Evolutionary conservation across 495 filamentous ascomycete species (phyloP), one percentile per base, ranked within the genome.

Genomic region (Talaromyces ruber): DNA sequence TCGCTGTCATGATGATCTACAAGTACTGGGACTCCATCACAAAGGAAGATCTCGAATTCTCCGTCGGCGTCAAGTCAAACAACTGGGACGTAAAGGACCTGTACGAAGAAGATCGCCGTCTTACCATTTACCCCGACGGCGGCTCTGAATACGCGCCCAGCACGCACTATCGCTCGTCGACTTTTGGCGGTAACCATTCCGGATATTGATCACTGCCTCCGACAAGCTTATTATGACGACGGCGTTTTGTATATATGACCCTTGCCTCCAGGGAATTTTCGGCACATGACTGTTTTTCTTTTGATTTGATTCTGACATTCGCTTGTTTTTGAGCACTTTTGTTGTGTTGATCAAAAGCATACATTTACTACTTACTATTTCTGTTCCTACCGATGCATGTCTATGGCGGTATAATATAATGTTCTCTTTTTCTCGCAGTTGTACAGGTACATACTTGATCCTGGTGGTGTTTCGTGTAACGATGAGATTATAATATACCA

Each of bases 11-110:
- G 94, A 99, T 99, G 94, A 88, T 98, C 11, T 99, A 99, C 82
- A 99, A 99, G 92, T 98, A 95, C 80, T 99, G 94, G 94, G 94
- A 99, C 72, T 97, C 93, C 26, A 98, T 99, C 76, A 99, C 94
- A 54, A 92, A 89, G 69, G 94, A 98, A 78, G 94, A 99, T 71
- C 85, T 99, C 61, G 94, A 99, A 72, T 99, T 99, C 77, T 94
- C 90, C 57, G 94, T 99, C 37, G 93, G 94, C 58, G 89, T 88
- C 58, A 92, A 96, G 72, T 86, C 88, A 68, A 95, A 96, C 71
- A 96, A 93, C 69, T 99, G 95, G 94, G 94, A 99, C 75, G 90
- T 99, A 64, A 99, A 99, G 74, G 93, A 98, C 63, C 81, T 90
- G 16, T 83, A 88, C n/a, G 94, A 96, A 61, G 93, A 97, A 55